phyloP scores from a whole-genome alignment of 495 filamentous ascomycete genomes.

The Penicillium pancosmium region DNA sequence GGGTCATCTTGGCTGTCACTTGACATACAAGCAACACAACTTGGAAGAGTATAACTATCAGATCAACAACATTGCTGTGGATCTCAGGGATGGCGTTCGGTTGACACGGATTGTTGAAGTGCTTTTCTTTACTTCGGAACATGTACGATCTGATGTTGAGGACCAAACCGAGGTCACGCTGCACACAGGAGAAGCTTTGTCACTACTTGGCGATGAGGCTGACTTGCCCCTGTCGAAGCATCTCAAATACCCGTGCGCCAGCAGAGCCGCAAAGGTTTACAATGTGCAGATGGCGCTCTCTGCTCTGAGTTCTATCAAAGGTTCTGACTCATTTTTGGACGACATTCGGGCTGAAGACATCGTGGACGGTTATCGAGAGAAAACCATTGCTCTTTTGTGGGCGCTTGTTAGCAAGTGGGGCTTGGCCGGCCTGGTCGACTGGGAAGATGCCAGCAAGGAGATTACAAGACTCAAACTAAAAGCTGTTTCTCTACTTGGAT shows the following conservation, averaged over 20 bases:
- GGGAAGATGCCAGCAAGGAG: constrained; percentile 55
- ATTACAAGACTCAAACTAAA: constrained; percentile 45
- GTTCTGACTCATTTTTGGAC: constrained; percentile 34
- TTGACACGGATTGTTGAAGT: constrained; percentile 63
- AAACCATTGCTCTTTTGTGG: constrained; percentile 66
- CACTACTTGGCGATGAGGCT: constrained; percentile 19
- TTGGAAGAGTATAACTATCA: constrained; percentile 62
- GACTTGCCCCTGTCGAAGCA: constrained; percentile 55
- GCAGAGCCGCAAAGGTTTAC: constrained; percentile 60
- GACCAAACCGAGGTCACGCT: constrained; percentile 17
- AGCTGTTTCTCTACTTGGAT: constrained; percentile 24
- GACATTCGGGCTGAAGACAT: constrained; percentile 61
- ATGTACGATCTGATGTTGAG: constrained; percentile 2
- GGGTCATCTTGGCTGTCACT: constrained; percentile 58
- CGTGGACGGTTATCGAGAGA: constrained; percentile 69
- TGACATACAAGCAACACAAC: constrained; percentile 55
- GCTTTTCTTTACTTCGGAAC: constrained; percentile 49
- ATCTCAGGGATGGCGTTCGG: constrained; percentile 65
- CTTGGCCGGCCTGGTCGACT: constrained; percentile 56
- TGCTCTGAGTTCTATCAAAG: constrained; percentile 48
- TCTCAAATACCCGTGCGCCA: constrained; percentile 61
- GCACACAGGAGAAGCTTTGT: constrained; percentile 16
- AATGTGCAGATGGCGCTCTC: constrained; percentile 63
- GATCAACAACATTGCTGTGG: constrained; percentile 63
- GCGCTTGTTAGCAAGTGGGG: constrained; percentile 61